Conservation (phyloP, 805 yeast species). For the Lipomyces sp. region DNA sequence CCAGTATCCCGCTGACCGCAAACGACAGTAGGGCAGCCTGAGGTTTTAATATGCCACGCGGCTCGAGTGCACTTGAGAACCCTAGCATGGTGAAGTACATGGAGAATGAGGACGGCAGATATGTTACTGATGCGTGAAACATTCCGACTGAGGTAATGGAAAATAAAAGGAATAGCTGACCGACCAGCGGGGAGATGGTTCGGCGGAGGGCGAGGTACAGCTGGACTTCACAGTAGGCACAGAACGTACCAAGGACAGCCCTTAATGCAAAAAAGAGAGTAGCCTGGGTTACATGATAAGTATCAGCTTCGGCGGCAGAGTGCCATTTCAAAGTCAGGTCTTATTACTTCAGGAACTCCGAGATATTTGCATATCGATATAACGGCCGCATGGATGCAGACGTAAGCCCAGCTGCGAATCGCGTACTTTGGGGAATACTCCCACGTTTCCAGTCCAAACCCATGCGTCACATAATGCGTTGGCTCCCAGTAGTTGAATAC, state of each 20-base stretch:
- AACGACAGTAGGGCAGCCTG: constrained; percentile 40
- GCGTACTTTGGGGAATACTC: constrained; percentile 90
- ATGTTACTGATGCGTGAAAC: constrained; percentile 83
- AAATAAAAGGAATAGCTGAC: constrained; percentile 62
- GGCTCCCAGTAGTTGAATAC: constrained; percentile 95
- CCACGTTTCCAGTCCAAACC: constrained; percentile 94
- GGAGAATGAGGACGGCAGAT: constrained; percentile 79
- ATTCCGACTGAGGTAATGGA: constrained; percentile 70
- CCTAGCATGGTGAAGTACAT: constrained; percentile 46
- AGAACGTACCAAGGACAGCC: constrained; percentile 41
- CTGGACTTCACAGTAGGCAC: constrained; percentile 52
- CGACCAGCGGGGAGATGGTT: constrained; percentile 42
- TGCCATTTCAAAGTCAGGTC: neutral
- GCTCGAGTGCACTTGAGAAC: constrained; percentile 33
- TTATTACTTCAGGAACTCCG: constrained; percentile 26
- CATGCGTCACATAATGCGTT: constrained; percentile 67
- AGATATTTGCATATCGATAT: constrained; percentile 26
- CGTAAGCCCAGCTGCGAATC: constrained; percentile 79
- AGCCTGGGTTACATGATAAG: constrained; percentile 17
- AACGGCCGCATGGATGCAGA: constrained; percentile 46
- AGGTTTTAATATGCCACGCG: constrained; percentile 5
- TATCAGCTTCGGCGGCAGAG: neutral
- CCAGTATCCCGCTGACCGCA: constrained; percentile 69
- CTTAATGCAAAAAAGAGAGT: constrained; percentile 54
- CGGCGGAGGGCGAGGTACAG: constrained; percentile 46